Evolutionary conservation across 2,329 filamentous ascomycete genomes (phyloP).

Genomic region (Botrytis pseudocinerea): DNA sequence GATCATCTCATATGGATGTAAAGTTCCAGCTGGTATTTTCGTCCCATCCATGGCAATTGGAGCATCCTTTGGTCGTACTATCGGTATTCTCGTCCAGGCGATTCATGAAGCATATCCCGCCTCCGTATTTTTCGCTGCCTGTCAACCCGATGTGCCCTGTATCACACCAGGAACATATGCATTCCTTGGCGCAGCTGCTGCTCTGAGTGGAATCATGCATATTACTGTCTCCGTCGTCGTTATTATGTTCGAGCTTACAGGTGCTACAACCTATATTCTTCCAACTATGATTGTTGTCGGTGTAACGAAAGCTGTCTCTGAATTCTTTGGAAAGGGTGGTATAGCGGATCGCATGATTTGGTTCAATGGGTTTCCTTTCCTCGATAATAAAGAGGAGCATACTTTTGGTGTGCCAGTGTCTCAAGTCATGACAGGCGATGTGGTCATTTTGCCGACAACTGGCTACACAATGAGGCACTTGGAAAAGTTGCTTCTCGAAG

Average conservation of each 20-base stretch:
- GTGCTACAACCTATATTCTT: conserved; percentile 94
- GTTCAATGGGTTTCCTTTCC: conserved; percentile 95
- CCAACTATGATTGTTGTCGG: conserved; percentile 99
- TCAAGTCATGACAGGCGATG: conserved; percentile 78
- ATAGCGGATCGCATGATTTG: conserved; percentile 99
- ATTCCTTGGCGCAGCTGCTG: conserved; percentile 87
- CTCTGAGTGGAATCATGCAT: conserved; percentile 96
- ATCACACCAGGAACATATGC: conserved; percentile 98
- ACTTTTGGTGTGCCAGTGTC: conserved; percentile 94
- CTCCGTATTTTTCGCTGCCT: conserved; percentile 83
- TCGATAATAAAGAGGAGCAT: conserved; percentile 97
- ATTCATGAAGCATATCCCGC: conserved; percentile 81
- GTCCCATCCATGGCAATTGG: conserved; percentile 98
- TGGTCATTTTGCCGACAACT: conserved; percentile 70
- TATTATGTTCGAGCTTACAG: conserved; percentile 99
- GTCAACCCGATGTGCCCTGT: conserved; percentile 87
- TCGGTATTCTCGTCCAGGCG: conserved; percentile 93
- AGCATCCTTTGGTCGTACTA: conserved; percentile 85
- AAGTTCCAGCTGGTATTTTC: conserved; percentile 96
- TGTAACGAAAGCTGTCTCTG: conserved; percentile 89
- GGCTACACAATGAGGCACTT: conserved; percentile 76
- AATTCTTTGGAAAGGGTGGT: conserved; percentile 90
- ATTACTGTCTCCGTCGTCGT: conserved; percentile 95
- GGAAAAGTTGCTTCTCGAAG: conserved; percentile 73
- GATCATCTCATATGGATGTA: conserved; percentile 95